Evolutionary conservation across 495 filamentous ascomycete species (phyloP), one percentile per base, ranked within the genome.

Genomic region (Pseudomonodictys pantanalensis): DNA sequence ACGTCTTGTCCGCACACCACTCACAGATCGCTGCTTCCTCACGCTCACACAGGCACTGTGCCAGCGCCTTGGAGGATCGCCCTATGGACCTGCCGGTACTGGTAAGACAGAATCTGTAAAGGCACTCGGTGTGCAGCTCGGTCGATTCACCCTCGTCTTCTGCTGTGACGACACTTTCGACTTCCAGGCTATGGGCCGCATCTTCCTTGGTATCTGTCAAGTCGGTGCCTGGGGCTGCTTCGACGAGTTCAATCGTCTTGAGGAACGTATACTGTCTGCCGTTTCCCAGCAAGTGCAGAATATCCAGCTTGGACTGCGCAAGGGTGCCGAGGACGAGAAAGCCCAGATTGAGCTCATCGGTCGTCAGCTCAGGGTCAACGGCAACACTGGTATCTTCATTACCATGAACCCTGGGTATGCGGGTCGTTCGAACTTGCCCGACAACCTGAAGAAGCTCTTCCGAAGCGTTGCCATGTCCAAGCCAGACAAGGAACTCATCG

Each of bases 351-450:
- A 99, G 69, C 77, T 99, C 11, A 88, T 96, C 39, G 92, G 95
- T 42, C 85, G 95, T 56, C 88, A 90, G 55, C 81, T 99, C 26
- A 79, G 77, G 32, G 92, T 99, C 60, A 92, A 96, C 68, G 78
- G 81, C 44, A 93, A 95, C 68, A 97, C 93, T 44, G 92, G 92
- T 66, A 95, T 99, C 70, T 99, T 99, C 78, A 97, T 99, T 73
- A 99, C 93, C 29, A 99, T 99, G 93, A 99, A 99, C 75, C 93
- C 93, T 65, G 93, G 93, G 20, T 99, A 99, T 79, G 93, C 93
- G 35, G 93, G 93, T 49, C 87, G 93, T 70, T 99, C 93, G 29
- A 99, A 97, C 73, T 76, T 99, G 66, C 93, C 93, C 0, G 93
- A 99, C 73, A 99, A 99, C 71, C 72, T 99, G 72, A 99, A 99